phyloP scores from a whole-genome alignment of 768 basidiomycete species.

The Phallus indusiatus region DNA sequence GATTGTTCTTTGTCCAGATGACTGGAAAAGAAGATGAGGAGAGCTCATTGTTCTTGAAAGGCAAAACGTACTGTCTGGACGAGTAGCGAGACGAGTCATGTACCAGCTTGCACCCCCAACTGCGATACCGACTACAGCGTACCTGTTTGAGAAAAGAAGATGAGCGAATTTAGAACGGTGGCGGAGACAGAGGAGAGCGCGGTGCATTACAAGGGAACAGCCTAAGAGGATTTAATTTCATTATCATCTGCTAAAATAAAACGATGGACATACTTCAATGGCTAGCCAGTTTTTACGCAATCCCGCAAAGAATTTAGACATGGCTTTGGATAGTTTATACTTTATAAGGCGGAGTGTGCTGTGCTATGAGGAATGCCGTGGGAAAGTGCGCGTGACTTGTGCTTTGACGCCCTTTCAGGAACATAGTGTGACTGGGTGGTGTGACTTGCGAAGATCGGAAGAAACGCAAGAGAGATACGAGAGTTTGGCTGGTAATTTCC shows the following conservation, averaged over 20 bases:
- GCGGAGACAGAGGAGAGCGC: not conserved
- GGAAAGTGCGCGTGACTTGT: too few relatives aligned
- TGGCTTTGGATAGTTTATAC: not conserved
- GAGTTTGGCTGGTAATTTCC: too few relatives aligned
- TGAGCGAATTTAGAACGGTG: not conserved
- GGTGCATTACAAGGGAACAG: slow-evolving; percentile 37
- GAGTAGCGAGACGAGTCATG: slow-evolving; percentile 49
- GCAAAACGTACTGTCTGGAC: slow-evolving; percentile 27
- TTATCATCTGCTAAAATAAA: slow-evolving; percentile 10
- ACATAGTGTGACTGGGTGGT: not conserved
- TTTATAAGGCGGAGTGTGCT: too few relatives aligned
- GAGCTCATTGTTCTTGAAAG: too few relatives aligned
- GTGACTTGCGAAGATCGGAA: not conserved
- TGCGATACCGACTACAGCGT: slow-evolving; percentile 38
- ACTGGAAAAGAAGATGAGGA: slow-evolving; percentile 24
- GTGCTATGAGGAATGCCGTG: too few relatives aligned
- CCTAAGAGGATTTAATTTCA: slow-evolving; percentile 22
- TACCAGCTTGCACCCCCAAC: slow-evolving; percentile 59
- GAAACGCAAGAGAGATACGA: too few relatives aligned
- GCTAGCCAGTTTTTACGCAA: slow-evolving; percentile 49
- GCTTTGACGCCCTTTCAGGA: too few relatives aligned
- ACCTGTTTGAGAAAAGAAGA: slow-evolving; percentile 23
- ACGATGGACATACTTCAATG: slow-evolving; percentile 43
- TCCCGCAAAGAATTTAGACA: slow-evolving; percentile 3
- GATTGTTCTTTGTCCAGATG: slow-evolving; percentile 62